Evolutionary conservation across 345 rosid genomes (phyloP).

Genomic region (Euphorbia peplus): DNA sequence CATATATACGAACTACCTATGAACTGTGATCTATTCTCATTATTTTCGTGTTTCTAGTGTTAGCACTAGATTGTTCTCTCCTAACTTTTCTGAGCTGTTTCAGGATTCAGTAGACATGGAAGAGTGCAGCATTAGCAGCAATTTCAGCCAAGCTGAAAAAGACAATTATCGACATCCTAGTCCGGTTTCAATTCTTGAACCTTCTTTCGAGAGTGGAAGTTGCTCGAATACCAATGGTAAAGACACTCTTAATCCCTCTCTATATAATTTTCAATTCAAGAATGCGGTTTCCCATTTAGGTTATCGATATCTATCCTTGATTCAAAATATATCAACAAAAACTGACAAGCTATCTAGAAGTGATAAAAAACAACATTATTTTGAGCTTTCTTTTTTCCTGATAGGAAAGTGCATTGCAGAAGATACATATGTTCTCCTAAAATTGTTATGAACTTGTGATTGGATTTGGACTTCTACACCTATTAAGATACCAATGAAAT

Average conservation of each 20-base stretch:
- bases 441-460: too few species aligned
- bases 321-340: neutral
- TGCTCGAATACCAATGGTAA: conserved; percentile 35
- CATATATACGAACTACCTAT: neutral
- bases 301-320: neutral
- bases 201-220: conserved; percentile 32
- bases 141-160: conserved; percentile 37
- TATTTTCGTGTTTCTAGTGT: neutral
- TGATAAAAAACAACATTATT: neutral
- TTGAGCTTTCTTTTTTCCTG: neutral
- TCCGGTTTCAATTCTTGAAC: conserved; percentile 43
- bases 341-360: neutral
- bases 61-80: neutral
- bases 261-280: neutral
- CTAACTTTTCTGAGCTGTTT: conserved; percentile 19
- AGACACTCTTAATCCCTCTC: neutral
- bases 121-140: conserved; percentile 42
- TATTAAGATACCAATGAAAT: too few species aligned
- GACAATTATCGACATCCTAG: conserved; percentile 30
- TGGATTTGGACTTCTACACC: too few species aligned
- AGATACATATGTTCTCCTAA: neutral
- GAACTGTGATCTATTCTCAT: neutral
- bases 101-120: conserved; percentile 31
- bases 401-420: neutral
- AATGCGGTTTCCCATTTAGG: neutral